These are phyloP conservation scores for Taphrina pruni DNA, from an alignment of 1,139 yeast genomes.

Conservation along the genomic window DNA sequence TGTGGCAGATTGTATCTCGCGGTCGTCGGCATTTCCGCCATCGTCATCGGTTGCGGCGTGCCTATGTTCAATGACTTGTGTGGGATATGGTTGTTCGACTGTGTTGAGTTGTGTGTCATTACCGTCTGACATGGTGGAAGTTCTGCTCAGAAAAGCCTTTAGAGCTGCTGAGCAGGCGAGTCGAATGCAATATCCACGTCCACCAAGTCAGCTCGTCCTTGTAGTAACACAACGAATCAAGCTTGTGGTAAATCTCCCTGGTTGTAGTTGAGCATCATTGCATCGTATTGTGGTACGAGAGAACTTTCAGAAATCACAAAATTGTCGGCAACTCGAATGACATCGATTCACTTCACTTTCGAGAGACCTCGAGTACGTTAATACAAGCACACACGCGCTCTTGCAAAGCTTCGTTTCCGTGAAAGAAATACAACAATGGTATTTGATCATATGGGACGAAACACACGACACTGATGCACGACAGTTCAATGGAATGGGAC, in stretches of 20 bases:
- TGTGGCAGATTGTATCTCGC: slow-evolving; percentile 7
- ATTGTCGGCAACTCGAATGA: not conserved
- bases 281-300: slow-evolving; percentile 8
- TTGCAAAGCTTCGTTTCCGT: too few relatives aligned
- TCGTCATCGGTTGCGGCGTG: not conserved
- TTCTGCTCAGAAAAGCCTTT: not conserved
- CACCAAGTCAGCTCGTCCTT: too few relatives aligned
- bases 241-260: too few relatives aligned
- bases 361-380: too few relatives aligned
- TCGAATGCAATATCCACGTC: too few relatives aligned
- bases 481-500: slow-evolving; percentile 40
- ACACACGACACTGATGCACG: not conserved
- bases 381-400: too few relatives aligned
- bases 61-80: not conserved
- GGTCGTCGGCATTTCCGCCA: slow-evolving; percentile 1
- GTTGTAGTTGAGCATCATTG: slow-evolving; percentile 4
- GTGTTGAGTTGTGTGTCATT: slow-evolving; percentile 22
- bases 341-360: not conserved
- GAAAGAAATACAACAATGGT: too few relatives aligned
- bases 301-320: slow-evolving; percentile 6
- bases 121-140: slow-evolving; percentile 3
- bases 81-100: slow-evolving; percentile 15
- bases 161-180: too few relatives aligned
- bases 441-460: too few relatives aligned
- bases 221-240: too few relatives aligned